Conservation (phyloP, 495 filamentous ascomycete species). For the Penicillium pancosmium region DNA sequence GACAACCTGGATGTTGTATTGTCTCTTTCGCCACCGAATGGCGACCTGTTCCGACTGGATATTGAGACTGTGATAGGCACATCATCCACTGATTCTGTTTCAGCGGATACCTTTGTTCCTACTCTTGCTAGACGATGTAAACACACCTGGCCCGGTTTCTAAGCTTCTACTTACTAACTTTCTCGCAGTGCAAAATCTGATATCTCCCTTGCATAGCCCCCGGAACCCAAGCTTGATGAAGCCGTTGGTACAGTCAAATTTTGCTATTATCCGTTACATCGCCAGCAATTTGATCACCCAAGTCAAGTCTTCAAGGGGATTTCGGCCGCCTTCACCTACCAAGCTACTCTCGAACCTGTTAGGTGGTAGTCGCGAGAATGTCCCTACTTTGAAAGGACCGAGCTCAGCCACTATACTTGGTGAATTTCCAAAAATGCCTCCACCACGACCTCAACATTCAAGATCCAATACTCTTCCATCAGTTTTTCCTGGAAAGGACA, state of each 20-base stretch:
- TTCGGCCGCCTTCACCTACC: slow-evolving; percentile 80
- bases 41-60: slow-evolving; percentile 59
- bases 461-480: slow-evolving; percentile 48
- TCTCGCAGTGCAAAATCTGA: slow-evolving; percentile 48
- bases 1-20: slow-evolving; percentile 43
- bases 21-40: slow-evolving; percentile 34
- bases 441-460: slow-evolving; percentile 36
- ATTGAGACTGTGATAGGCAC: slow-evolving; percentile 63
- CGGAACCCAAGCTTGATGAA: slow-evolving; percentile 68
- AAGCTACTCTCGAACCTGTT: slow-evolving; percentile 88
- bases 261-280: slow-evolving; percentile 75
- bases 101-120: slow-evolving; percentile 65
- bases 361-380: slow-evolving; percentile 52
- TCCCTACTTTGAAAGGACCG: slow-evolving; percentile 38
- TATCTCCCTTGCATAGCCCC: slow-evolving; percentile 69
- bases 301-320: slow-evolving; percentile 54
- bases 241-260: slow-evolving; percentile 49
- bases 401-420: slow-evolving; percentile 40
- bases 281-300: slow-evolving; percentile 61
- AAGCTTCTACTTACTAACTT: slow-evolving; percentile 25
- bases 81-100: slow-evolving; percentile 67
- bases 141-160: slow-evolving; percentile 45
- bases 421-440: slow-evolving; percentile 44
- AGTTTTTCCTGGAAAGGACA: slow-evolving; percentile 36
- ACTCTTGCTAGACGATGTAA: slow-evolving; percentile 70